phyloP scores from a whole-genome alignment of 352 stramenopile genomes.

The Phytophthora fragariae region DNA sequence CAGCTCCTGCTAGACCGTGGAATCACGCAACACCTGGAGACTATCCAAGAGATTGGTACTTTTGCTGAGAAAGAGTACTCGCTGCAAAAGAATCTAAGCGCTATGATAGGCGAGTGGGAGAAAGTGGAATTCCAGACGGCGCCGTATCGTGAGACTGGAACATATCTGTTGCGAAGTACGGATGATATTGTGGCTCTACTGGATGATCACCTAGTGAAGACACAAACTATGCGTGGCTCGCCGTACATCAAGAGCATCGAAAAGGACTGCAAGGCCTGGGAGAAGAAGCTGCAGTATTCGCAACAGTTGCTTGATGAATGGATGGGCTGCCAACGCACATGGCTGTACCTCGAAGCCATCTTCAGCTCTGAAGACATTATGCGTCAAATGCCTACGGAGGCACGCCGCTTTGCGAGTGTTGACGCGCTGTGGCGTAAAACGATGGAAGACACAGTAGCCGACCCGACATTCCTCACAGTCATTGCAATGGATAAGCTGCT shows the following conservation, averaged over 20 bases:
- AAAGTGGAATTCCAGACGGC: constrained; percentile 94
- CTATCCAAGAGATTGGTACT: constrained; percentile 90
- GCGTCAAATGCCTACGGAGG: constrained; percentile 95
- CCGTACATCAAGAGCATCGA: constrained; percentile 96
- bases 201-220: constrained; percentile 96
- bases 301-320: constrained; percentile 95
- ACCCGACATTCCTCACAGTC: constrained; percentile 92
- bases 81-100: constrained; percentile 92
- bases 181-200: constrained; percentile 94
- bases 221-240: constrained; percentile 95
- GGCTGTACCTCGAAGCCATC: constrained; percentile 96
- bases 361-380: constrained; percentile 97
- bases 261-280: constrained; percentile 90
- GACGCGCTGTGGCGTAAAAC: constrained; percentile 93
- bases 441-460: constrained; percentile 90
- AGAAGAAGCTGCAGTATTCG: constrained; percentile 90
- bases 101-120: constrained; percentile 96
- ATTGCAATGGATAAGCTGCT: constrained; percentile 91
- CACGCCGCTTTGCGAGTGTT: constrained; percentile 88
- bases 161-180: constrained; percentile 85
- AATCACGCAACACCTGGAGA: constrained; percentile 90
- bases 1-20: constrained; percentile 82
- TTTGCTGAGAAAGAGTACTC: constrained; percentile 97
- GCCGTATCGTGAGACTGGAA: constrained; percentile 94
- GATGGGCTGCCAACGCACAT: constrained; percentile 94